These are phyloP conservation scores for Hippophae gyantsensis DNA, from an alignment of 306 rosid species.

Conservation along the genomic window DNA sequence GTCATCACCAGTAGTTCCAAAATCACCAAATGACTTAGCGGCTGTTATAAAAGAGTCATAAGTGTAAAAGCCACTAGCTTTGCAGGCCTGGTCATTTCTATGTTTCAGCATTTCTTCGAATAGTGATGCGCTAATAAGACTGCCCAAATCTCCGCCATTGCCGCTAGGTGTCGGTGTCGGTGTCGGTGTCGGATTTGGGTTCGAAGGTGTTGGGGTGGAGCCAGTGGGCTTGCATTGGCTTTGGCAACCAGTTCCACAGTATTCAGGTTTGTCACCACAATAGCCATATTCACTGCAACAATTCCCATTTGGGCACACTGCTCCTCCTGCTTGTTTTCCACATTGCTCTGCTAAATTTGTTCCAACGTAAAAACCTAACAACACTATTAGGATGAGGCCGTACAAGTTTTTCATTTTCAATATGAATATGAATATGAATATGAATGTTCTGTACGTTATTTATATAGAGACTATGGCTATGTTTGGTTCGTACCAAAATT, in stretches of 20 bases:
- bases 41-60: no score
- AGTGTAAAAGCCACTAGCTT: no score
- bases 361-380: constrained; percentile 1
- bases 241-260: constrained; percentile 1
- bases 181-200: background rate
- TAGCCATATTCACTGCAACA: constrained; percentile 15
- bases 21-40: no score
- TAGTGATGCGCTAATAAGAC: no score
- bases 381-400: background rate
- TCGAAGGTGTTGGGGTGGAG: background rate
- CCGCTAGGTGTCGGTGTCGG: background rate
- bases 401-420: background rate
- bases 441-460: no score
- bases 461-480: no score
- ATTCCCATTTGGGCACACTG: constrained; percentile 2
- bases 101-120: no score
- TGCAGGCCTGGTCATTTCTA: no score
- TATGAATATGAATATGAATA: no score
- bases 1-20: no score
- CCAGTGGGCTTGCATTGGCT: constrained; percentile 10
- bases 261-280: constrained; percentile 6
- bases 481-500: no score
- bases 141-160: no score
- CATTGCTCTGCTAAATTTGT: constrained; percentile 15
- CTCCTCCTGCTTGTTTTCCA: constrained; percentile 17